phyloP scores from a whole-genome alignment of 305 asterid genomes.

The Fraxinus velutina region DNA sequence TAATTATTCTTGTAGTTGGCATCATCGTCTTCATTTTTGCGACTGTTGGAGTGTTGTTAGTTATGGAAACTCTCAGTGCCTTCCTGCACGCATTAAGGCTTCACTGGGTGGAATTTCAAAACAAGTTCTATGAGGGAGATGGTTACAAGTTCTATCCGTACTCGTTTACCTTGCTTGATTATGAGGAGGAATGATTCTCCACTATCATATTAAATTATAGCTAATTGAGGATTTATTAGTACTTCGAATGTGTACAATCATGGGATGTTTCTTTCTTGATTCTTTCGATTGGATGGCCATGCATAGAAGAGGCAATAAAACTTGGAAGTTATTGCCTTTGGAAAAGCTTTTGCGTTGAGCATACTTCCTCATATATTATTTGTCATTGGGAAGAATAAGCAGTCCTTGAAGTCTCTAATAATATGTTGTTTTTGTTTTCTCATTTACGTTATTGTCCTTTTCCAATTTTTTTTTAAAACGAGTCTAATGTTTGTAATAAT shows the following conservation, averaged over 20 bases:
- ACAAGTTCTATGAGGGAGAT: slow-evolving; percentile 90
- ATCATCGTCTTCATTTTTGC: slow-evolving; percentile 64
- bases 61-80: slow-evolving; percentile 94
- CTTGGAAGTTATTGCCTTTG: slow-evolving; percentile 25
- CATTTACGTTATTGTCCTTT: neutral
- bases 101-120: slow-evolving; percentile 95
- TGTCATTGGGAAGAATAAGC: slow-evolving; percentile 44
- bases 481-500: neutral
- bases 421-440: too few relatives aligned
- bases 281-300: slow-evolving; percentile 32
- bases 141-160: slow-evolving; percentile 82
- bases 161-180: slow-evolving; percentile 46
- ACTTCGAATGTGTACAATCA: slow-evolving; percentile 19
- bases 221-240: slow-evolving; percentile 3
- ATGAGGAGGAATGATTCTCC: slow-evolving; percentile 60
- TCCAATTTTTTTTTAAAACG: neutral
- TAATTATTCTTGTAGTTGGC: slow-evolving; percentile 63
- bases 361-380: slow-evolving; percentile 19
- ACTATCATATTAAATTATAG: neutral
- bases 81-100: slow-evolving; percentile 89
- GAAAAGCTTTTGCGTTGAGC: slow-evolving; percentile 23
- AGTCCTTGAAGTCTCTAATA: slow-evolving; percentile 38
- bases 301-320: slow-evolving; percentile 28
- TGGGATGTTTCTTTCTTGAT: slow-evolving; percentile 18
- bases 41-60: slow-evolving; percentile 82